Conservation (phyloP, 805 yeast genomes). For the Saccharomyces paradoxus region DNA sequence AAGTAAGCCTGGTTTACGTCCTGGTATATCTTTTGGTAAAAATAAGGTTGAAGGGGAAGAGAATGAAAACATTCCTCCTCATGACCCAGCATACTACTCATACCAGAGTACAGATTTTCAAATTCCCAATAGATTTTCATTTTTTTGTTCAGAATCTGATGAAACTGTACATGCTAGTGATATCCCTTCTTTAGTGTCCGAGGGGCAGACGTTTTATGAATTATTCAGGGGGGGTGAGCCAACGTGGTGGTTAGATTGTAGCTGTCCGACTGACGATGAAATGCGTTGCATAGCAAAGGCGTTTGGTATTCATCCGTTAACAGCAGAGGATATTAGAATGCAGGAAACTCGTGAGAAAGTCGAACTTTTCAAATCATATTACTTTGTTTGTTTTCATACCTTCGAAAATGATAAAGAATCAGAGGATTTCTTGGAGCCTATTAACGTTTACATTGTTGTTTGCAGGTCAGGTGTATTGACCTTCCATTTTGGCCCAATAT, state of each 20-base stretch:
- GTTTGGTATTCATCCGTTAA: slow-evolving; percentile 94
- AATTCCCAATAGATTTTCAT: slow-evolving; percentile 73
- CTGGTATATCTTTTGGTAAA: slow-evolving; percentile 35
- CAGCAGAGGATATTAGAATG: slow-evolving; percentile 93
- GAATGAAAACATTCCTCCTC: slow-evolving; percentile 3
- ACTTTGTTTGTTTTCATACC: slow-evolving; percentile 94
- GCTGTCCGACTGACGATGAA: slow-evolving; percentile 89
- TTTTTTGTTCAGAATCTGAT: slow-evolving; percentile 72
- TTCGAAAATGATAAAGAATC: slow-evolving; percentile 77
- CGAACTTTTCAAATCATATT: slow-evolving; percentile 80
- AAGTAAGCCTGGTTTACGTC: slow-evolving; percentile 2
- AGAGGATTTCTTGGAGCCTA: slow-evolving; percentile 77
- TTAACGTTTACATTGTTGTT: slow-evolving; percentile 66
- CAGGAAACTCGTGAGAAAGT: slow-evolving; percentile 97
- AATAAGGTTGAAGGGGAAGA: slow-evolving; percentile 32
- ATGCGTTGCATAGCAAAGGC: slow-evolving; percentile 89
- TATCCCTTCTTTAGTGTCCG: slow-evolving; percentile 63
- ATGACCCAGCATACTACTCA: background rate
- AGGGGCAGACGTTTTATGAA: slow-evolving; percentile 57
- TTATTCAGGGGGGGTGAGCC: slow-evolving; percentile 65
- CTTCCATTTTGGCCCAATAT: slow-evolving; percentile 61
- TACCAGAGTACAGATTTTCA: slow-evolving; percentile 3
- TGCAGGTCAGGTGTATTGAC: slow-evolving; percentile 60
- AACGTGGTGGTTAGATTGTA: slow-evolving; percentile 94
- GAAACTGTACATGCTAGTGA: slow-evolving; percentile 88